Evolutionary conservation across 805 yeast species (phyloP), one percentile per base, ranked within the genome.

Genomic region (Deakozyma indianensis): DNA sequence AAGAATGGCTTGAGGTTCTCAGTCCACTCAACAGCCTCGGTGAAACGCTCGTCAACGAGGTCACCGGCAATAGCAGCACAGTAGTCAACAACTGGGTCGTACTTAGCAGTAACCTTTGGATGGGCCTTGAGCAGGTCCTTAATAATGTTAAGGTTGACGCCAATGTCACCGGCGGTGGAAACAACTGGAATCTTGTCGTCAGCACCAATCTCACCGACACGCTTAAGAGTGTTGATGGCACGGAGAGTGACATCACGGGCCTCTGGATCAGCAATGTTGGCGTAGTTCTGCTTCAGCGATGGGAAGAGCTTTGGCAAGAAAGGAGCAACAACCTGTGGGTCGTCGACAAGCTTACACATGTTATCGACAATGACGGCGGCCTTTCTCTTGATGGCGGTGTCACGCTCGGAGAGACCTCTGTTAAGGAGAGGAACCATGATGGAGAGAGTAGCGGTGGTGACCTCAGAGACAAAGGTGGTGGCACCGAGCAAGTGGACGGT

Each of bases 311-410:
- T 83, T 72, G 76, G 74, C 82, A 92, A 75, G 85, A 92, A 92
- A 58, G 99, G 98, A 77, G 97, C 99, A 73, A 92, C 95, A 66
- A 92, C 94, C 76, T 92, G 97, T 61, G 98, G 98, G 69, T 92
- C 98, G 68, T 92, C 98, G 75, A 92, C 99, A 72, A 92, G 85
- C 75, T 92, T 92, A 84, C 98, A 92, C 99, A 92, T 92, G 95
- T 92, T 92, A 72, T 92, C 99, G 64, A 90, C 83, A 72, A 92
- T 92, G 68, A 92, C 98, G 60, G 98, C 98, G 65, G 97, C 83
- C 78, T 92, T 92, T 80, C 99, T 88, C 84, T 92, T 92, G 78
- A 92, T 92, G 61, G 96, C 77, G 59, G 99, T 92, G 65, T 92
- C 98, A 79, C 98, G 92, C 78, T 92, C 98, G 65, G 94, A 94